phyloP scores from a whole-genome alignment of 2,329 filamentous ascomycete species.

The Talaromyces sp. region DNA sequence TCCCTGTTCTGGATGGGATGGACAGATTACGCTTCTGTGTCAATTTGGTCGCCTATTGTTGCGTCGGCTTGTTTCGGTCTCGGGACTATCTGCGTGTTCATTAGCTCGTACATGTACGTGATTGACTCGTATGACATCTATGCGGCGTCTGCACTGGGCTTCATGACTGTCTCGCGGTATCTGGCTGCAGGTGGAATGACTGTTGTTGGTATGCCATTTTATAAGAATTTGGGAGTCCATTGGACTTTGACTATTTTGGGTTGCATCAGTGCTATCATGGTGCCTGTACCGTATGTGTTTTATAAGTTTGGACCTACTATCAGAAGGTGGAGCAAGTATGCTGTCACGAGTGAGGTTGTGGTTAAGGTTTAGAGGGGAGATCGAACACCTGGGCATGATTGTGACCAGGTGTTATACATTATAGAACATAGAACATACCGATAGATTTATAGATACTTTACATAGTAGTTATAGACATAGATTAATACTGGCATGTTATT shows the following conservation, averaged over 20 bases:
- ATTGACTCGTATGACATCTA: constrained; percentile 61
- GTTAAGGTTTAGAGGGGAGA: constrained; percentile 5
- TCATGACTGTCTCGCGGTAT: constrained; percentile 49
- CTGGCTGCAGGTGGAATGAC: constrained; percentile 44
- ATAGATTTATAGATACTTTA: too few relatives aligned
- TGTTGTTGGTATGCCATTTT: constrained; percentile 41
- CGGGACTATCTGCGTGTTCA: constrained; percentile 54
- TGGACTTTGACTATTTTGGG: constrained; percentile 49
- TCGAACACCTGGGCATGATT: too few relatives aligned
- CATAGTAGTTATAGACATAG: too few relatives aligned
- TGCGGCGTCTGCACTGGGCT: constrained; percentile 52
- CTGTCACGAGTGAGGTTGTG: constrained; percentile 14
- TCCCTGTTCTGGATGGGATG: constrained; percentile 64
- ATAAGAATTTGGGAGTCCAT: constrained; percentile 46
- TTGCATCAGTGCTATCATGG: constrained; percentile 41
- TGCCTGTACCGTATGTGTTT: constrained; percentile 47
- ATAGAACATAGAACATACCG: too few relatives aligned
- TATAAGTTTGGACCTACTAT: constrained; percentile 26
- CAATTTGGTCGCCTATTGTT: constrained; percentile 55
- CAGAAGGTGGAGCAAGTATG: constrained; percentile 25
- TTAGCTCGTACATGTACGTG: constrained; percentile 59
- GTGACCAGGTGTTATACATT: background rate
- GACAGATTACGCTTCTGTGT: constrained; percentile 49
- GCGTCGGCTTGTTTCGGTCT: constrained; percentile 58
- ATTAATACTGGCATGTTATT: too few relatives aligned